Evolutionary conservation across 2,329 filamentous ascomycete species (phyloP), one percentile per base, ranked within the genome.

Genomic region (Hypoxylon sp.): DNA sequence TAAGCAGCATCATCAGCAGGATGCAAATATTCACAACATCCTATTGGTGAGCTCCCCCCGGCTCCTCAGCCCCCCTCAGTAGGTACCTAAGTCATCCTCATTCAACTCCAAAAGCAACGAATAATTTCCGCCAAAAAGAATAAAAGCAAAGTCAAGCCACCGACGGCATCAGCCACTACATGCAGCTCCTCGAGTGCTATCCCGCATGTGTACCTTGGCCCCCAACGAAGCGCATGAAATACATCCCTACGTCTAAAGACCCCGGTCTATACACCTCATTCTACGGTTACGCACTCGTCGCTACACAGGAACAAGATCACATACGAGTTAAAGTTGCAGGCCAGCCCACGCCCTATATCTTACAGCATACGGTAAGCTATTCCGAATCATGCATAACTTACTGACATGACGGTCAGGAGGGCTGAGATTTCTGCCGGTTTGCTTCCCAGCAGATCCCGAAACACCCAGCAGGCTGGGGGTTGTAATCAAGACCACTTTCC

Each of bases 61-160:
- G 20, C 32, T 32, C 35, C 44, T 30, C 36, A 29, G 30, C 31
- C 47, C 41, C 44, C 42, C 47, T 51, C 42, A 41, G 29, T 48
- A 21, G 17, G 23, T 20, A 38, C 30, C 19, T 35, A 46, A n/a
- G 26, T 41, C 21, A 25, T 25, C 9, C 37, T 40, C 25, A 12
- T 26, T 51, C 37, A 32, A 55, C 55, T 49, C 43, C 51, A 46
- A 58, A 38, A 23, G 23, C 13, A 11, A 40, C n/a, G n/a, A n/a
- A n/a, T n/a, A n/a, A n/a, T n/a, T n/a, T n/a, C n/a, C n/a, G 38
- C 35, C 9, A 34, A 57, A 54, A 55, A 52, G 46, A 30, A n/a
- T n/a, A n/a, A 52, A 50, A 45, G 21, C 21, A 25, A 21, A 40
- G 46, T 55, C 38, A 43, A 51, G 55, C 51, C 55, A 51, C 54